Percentiles rank a stretch among this genome's conserved stretches.
phyloP scores from a whole-genome alignment of 345 rosid genomes.

The Streptanthus diversifolius region DNA sequence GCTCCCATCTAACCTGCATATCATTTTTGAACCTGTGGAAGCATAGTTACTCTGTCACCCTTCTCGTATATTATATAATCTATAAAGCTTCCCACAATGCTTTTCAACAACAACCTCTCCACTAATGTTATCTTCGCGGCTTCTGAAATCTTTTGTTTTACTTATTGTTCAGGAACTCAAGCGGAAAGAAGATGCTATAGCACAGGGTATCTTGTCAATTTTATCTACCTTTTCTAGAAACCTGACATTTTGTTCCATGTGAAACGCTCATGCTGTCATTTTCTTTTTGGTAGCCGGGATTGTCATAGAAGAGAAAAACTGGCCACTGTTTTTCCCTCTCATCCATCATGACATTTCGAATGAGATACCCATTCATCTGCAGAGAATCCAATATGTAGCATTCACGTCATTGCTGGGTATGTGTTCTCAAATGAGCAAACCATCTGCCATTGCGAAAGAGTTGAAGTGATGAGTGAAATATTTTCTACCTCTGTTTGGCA shows the following conservation, averaged over 20 bases:
- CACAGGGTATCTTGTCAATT: slow-evolving; percentile 43
- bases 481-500: slow-evolving; percentile 33
- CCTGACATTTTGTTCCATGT: not conserved
- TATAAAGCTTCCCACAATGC: not conserved
- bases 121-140: not conserved
- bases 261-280: slow-evolving; percentile 16
- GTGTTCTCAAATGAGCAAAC: not conserved
- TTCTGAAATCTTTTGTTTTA: not conserved
- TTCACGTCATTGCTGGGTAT: slow-evolving; percentile 84
- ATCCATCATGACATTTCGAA: slow-evolving; percentile 89
- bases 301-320: slow-evolving; percentile 85
- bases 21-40: not conserved
- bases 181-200: slow-evolving; percentile 81
- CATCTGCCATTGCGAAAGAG: slow-evolving; percentile 7
- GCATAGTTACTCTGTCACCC: not conserved
- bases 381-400: slow-evolving; percentile 80
- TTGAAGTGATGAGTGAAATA: slow-evolving; percentile 1
- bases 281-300: slow-evolving; percentile 71
- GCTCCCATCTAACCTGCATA: not conserved
- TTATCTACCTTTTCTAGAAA: slow-evolving; percentile 6
- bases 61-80: not conserved
- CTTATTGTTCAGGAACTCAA: slow-evolving; percentile 64
- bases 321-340: slow-evolving; percentile 90
- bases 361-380: slow-evolving; percentile 95
- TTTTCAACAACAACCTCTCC: not conserved